Conservation (phyloP, 495 filamentous ascomycete species). For the Parachaetomium inaequale region DNA sequence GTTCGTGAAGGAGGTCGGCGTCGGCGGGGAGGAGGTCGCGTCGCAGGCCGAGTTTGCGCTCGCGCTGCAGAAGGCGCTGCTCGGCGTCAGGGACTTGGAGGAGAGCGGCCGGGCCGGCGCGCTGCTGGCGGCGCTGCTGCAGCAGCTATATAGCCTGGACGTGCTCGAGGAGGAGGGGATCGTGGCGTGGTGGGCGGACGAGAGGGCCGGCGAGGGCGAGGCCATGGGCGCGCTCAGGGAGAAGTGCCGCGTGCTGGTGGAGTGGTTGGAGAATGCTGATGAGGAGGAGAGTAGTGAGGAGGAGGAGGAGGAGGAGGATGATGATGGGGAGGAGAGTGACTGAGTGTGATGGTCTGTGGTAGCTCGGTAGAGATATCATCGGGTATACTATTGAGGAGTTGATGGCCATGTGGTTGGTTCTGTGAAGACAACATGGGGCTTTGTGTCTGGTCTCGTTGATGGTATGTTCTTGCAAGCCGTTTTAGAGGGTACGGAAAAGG, state of each 20-base stretch:
- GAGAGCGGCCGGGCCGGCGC: constrained; percentile 49
- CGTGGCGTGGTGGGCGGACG: constrained; percentile 81
- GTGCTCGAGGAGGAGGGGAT: constrained; percentile 87
- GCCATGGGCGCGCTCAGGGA: constrained; percentile 66
- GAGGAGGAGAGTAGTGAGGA: constrained; percentile 77
- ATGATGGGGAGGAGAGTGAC: neutral
- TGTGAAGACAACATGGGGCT: too few species aligned
- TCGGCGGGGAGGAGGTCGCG: constrained; percentile 45
- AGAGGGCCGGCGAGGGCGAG: constrained; percentile 57
- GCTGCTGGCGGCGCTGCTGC: constrained; percentile 69
- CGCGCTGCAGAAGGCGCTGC: constrained; percentile 74
- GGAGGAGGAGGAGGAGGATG: constrained; percentile 51
- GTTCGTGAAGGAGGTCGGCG: constrained; percentile 52
- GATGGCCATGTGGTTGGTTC: neutral
- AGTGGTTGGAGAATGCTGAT: constrained; percentile 79
- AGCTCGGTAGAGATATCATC: neutral
- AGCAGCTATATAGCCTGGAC: constrained; percentile 79
- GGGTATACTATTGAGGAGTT: too few species aligned
- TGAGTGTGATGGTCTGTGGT: neutral
- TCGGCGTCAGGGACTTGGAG: constrained; percentile 52
- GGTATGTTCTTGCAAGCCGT: too few species aligned
- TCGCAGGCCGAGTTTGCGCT: constrained; percentile 80
- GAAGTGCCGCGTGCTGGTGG: constrained; percentile 73
- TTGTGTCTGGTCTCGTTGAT: too few species aligned
- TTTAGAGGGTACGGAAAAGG: too few species aligned